Evolutionary conservation across 2,329 filamentous ascomycete species (phyloP), one percentile per base, ranked within the genome.

Genomic region (Geosmithia flava): DNA sequence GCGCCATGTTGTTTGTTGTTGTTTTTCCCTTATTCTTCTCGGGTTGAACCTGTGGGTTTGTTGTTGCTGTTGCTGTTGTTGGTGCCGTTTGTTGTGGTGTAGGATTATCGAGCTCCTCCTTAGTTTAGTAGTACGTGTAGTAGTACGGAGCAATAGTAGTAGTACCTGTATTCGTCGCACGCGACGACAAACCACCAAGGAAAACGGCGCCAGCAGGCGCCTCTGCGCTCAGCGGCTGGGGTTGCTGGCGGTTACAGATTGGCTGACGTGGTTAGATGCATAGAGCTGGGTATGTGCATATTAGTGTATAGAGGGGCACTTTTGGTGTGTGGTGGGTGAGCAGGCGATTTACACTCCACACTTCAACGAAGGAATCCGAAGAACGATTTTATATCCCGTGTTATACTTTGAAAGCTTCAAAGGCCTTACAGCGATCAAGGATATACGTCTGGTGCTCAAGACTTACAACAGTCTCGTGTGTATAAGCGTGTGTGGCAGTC

Each of bases 1-100:
- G 64, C 54, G 76, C 71, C 76, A 80, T 79, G 54, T n/a, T n/a
- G 54, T 65, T 53, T 27, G 8, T 27, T 27, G 23, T n/a, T n/a
- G 53, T 20, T 27, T 42, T 37, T 7, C 17, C 7, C 29, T 11
- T 17, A 20, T 29, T 13, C 7, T 17, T 20, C 42, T 19, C 19
- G 27, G 30, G 20, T n/a, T 41, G 40, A 41, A 29, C 37, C n/a
- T 20, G 23, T 23, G 47, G 27, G 39, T 30, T 40, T 45, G 37
- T 37, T 49, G 16, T 48, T 27, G 46, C n/a, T n/a, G n/a, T n/a
- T 43, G 42, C 15, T 20, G 15, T 20, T 16, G 33, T 6, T 37
- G 33, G 3, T 37, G 33, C 33, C n/a, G n/a, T 37, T 37, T 27
- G 23, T 27, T 27, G 23, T 27, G 23, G 23, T 27, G 23, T 4